Base-by-base conservation (phyloP, 1,284 basidiomycete species). In the Rhodotorula sp. region DNA sequence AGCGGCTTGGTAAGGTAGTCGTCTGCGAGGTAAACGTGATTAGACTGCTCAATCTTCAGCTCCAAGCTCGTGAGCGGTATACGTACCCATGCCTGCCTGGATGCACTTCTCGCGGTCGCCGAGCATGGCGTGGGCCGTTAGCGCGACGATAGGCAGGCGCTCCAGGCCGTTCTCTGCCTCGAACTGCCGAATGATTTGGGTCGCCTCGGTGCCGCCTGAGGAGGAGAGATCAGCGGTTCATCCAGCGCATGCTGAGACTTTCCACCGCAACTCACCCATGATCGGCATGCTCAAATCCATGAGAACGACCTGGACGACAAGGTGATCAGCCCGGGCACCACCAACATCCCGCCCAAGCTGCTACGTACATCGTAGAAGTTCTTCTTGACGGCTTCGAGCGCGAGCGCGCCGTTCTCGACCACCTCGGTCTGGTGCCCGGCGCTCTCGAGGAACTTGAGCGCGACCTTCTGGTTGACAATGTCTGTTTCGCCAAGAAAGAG, bases 281-380 rank as follows among this genome's bases (percentile, higher is more conserved):
- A 95, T 90, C 19, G 93, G 94, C 94, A 97, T 97, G 7, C 92
- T 95, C 25, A 98, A 92, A 79, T 99, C 96, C 97, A 99, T 98
- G 88, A 97, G 77, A 21, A 79, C 77, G 19, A 78, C 66, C 67
- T 64, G 69, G 7, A 27, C 7, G 23, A 16, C 16, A 45, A 50
- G 17, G 10, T 42, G 12, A 21, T 42, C 49, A 48, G 49, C 10
- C 8, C 34, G 7, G 7, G 52, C 52, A 9, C 10, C 10, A 42
- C 4, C 17, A 9, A 41, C 14, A 17, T 16, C 17, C 10, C 21
- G 34, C 13, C 52, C 12, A 90, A 79, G 91, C 87, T 87, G 12
- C 5, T 4, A 34, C 67, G 56, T 76, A 83, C 86, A 77, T 89
- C 88, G 69, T 88, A 86, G 25, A 89, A 86, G 53, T 91, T 84